Evolutionary conservation across 805 yeast species (phyloP), one percentile per base, ranked within the genome.

Genomic region (Candida vaughaniae): DNA sequence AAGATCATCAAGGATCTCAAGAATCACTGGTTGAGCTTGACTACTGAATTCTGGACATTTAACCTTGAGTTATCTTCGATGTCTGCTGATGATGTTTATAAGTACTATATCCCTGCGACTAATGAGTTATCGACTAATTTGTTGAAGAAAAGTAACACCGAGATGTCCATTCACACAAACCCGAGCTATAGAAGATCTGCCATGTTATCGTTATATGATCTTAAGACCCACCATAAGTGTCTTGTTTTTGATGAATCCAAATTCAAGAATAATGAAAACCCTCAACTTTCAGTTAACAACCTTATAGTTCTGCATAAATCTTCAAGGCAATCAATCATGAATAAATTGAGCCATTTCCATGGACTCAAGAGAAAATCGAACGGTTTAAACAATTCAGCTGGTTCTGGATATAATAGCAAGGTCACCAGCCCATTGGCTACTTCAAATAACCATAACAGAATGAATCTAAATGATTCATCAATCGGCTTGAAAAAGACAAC

Each of bases 151-250:
- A 52, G 64, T 15, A 53, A 43, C 30, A 66, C 69, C 6, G 66
- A 64, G 40, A 48, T 56, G 36, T 64, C 71, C 4, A 49, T 66
- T 11, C 72, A 66, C 39, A 66, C 72, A 3, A 67, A 66, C 36
- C 68, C 74, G 1, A 66, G 72, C 11, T 67, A 62, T 47, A 50
- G 74, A 36, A 53, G 74, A 33, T 62, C 69, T 18, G 73, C 72
- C 7, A 68, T 68, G 74, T 58, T 68, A 29, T 67, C 73, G 14
- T 53, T 68, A 22, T 68, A 68, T 42, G 71, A 68, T 20, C 60
- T 49, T 35, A 62, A 57, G 31, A 26, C 11, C 10, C 64, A 58
- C 30, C 70, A 62, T 40, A 65, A 56, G 47, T 58, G 64, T 32
- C 47, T 57, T 5, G 54, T 66, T 4, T 51, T 51, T 39, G 66